phyloP scores from a whole-genome alignment of 768 basidiomycete genomes.

The Tulasnella sp. region DNA sequence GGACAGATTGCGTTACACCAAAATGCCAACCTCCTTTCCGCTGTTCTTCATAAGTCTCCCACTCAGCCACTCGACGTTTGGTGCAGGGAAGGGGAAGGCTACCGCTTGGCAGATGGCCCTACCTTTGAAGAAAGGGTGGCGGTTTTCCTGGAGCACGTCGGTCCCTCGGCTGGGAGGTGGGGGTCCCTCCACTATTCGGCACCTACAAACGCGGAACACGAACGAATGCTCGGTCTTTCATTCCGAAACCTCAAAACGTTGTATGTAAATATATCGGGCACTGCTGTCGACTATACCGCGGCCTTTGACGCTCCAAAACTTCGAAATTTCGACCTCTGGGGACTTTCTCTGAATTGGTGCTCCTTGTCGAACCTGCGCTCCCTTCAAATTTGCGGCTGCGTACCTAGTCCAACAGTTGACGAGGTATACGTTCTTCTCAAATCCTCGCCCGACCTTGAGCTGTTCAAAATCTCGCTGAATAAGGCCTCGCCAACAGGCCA shows the following conservation, averaged over 20 bases:
- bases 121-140: not conserved
- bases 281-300: not conserved
- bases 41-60: not conserved
- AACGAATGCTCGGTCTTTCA: not conserved
- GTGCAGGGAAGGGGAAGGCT: not conserved
- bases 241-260: not conserved
- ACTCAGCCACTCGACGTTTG: not conserved
- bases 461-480: not conserved
- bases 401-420: not conserved
- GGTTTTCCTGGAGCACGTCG: not conserved
- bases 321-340: not conserved
- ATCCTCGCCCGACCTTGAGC: not conserved
- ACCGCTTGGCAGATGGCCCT: not conserved
- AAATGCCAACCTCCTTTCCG: not conserved
- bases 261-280: not conserved
- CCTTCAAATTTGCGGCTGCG: not conserved
- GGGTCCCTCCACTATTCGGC: not conserved
- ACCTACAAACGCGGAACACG: not conserved
- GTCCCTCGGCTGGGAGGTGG: not conserved
- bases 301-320: not conserved
- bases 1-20: not conserved
- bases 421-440: not conserved
- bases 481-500: not conserved
- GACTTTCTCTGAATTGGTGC: not conserved
- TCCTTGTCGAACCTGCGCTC: not conserved